These are phyloP conservation scores for Fusarium sp. DNA, from an alignment of 2,329 filamentous ascomycete genomes.

Conservation along the genomic window DNA sequence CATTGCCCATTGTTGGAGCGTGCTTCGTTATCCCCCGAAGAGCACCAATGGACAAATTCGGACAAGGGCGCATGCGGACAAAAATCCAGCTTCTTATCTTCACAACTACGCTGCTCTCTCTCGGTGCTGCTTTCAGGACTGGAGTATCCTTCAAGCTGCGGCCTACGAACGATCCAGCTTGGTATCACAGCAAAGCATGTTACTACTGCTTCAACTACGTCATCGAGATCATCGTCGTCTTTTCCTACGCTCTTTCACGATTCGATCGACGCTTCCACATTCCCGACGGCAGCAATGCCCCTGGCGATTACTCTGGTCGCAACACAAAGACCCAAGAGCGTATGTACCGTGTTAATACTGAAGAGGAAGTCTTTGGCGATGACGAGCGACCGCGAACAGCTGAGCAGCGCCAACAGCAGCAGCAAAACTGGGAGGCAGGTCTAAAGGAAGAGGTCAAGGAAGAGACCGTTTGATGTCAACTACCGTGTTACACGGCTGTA, in stretches of 20 bases:
- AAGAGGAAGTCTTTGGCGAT: conserved; percentile 40
- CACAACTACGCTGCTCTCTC: conserved; percentile 66
- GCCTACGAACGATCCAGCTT: conserved; percentile 64
- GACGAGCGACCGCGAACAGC: conserved; percentile 35
- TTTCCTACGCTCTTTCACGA: conserved; percentile 70
- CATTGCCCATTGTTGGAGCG: conserved; percentile 62
- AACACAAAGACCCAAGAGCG: conserved; percentile 14
- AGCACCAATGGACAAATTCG: conserved; percentile 59
- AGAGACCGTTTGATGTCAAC: conserved; percentile 29
- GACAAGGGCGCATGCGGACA: conserved; percentile 70
- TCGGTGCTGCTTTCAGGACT: conserved; percentile 76
- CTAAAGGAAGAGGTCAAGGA: conserved; percentile 30
- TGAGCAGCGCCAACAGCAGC: conserved; percentile 25
- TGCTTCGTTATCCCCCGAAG: conserved; percentile 61
- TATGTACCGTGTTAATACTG: conserved; percentile 32
- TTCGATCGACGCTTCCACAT: conserved; percentile 81
- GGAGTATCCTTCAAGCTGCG: conserved; percentile 65
- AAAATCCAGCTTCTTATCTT: conserved; percentile 73
- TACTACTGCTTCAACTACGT: conserved; percentile 85
- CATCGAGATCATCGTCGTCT: conserved; percentile 76
- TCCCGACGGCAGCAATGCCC: conserved; percentile 72
- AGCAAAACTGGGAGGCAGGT: conserved; percentile 32
- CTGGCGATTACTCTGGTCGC: conserved; percentile 58
- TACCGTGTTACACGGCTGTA: not conserved
- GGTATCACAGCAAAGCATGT: conserved; percentile 74